Percentiles rank a stretch among this genome's conserved stretches.
Conservation (phyloP, 805 yeast species). For the Torulaspora delbrueckii region DNA sequence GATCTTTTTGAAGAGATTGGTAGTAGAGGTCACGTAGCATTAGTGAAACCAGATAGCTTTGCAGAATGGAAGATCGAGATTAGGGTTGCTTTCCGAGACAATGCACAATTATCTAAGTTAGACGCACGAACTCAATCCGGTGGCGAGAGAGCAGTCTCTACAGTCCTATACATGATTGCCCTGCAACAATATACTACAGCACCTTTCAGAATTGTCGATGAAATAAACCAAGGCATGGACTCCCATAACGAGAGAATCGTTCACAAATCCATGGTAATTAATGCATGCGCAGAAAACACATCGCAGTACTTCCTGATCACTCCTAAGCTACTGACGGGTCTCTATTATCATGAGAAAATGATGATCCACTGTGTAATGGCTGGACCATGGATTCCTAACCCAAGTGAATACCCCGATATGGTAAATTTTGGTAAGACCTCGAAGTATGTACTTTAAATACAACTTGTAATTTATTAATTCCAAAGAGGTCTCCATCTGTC, state of each 20-base stretch:
- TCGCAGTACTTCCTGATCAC: slow-evolving; percentile 91
- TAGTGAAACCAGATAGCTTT: slow-evolving; percentile 46
- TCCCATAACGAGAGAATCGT: slow-evolving; percentile 83
- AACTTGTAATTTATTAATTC: neutral
- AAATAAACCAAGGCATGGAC: slow-evolving; percentile 99
- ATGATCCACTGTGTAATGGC: slow-evolving; percentile 80
- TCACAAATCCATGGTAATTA: slow-evolving; percentile 77
- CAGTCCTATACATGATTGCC: slow-evolving; percentile 84
- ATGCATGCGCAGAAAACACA: slow-evolving; percentile 59
- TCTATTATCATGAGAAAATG: slow-evolving; percentile 76
- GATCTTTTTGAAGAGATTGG: slow-evolving; percentile 68
- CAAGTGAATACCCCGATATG: slow-evolving; percentile 30
- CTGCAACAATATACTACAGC: slow-evolving; percentile 82
- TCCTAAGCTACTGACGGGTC: slow-evolving; percentile 77
- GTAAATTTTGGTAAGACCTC: slow-evolving; percentile 38
- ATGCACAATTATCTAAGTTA: slow-evolving; percentile 60
- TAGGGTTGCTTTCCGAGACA: slow-evolving; percentile 78
- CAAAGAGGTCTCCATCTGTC: no score
- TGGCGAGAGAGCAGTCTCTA: slow-evolving; percentile 95
- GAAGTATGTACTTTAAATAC: slow-evolving; percentile 19
- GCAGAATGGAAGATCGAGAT: slow-evolving; percentile 81
- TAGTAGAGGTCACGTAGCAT: slow-evolving; percentile 74
- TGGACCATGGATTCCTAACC: slow-evolving; percentile 43
- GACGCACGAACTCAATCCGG: slow-evolving; percentile 94
- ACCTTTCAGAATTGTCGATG: slow-evolving; percentile 94